Evolutionary conservation across 1,139 yeast genomes (phyloP).

Genomic region (Diutina pseudorugosa): DNA sequence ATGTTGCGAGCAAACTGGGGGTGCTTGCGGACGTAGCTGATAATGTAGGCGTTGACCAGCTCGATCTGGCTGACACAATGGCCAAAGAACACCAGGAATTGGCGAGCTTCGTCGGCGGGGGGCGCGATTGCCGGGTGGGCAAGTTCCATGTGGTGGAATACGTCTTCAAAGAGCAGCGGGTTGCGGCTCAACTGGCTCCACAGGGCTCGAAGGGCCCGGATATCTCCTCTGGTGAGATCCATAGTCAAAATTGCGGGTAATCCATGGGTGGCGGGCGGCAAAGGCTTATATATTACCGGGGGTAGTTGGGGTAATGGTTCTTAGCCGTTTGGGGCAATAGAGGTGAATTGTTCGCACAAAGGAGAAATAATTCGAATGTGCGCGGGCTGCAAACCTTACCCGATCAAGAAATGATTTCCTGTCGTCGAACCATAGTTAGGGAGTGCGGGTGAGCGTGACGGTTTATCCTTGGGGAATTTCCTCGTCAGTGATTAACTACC

Average conservation of each 20-base stretch:
- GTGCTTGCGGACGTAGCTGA: neutral
- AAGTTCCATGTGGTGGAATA: neutral
- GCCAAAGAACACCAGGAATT: neutral
- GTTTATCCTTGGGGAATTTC: too few relatives aligned
- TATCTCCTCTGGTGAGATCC: slow-evolving; percentile 2
- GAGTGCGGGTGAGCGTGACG: too few relatives aligned
- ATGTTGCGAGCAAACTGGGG: neutral
- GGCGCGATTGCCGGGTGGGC: neutral
- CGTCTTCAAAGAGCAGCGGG: neutral
- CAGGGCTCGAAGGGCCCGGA: slow-evolving; percentile 1
- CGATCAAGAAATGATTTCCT: neutral
- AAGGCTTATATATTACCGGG: neutral
- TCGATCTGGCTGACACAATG: neutral
- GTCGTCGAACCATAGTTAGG: too few relatives aligned
- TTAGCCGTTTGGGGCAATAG: neutral
- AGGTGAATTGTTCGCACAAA: neutral
- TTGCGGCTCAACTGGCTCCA: neutral
- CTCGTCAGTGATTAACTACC: too few relatives aligned
- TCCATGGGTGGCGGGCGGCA: neutral
- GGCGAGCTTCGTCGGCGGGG: neutral
- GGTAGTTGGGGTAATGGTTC: neutral
- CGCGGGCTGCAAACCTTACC: neutral
- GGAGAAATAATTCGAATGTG: neutral
- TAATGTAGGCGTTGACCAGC: neutral
- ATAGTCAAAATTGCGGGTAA: neutral